Evolutionary conservation across 495 filamentous ascomycete species (phyloP), one percentile per base, ranked within the genome.

Genomic region (Glarea lozoyensis): DNA sequence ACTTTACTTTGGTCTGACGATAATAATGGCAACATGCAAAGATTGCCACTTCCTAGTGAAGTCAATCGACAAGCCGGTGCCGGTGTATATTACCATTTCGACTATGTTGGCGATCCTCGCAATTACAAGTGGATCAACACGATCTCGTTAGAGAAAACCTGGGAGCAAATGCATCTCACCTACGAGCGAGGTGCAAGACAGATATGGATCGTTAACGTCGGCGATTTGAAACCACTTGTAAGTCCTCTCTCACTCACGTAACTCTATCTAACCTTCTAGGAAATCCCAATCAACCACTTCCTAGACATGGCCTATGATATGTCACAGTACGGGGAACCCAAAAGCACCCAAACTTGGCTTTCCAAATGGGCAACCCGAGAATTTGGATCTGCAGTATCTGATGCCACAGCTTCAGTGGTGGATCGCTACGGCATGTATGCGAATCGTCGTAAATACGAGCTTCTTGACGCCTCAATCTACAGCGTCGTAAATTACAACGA

Each of bases 201-300:
- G 31, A 81, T 86, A 46, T 86, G 82, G 82, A 70, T 86, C 21
- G 77, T 85, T 56, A 87, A 86, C 48, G 72, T 87, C 13, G 82
- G 82, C 13, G 82, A 87, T 50, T 60, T 86, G 38, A 84, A 84
- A 57, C 73, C 75, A 2, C 60, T 80, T 10, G 81, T 37, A 37
- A 6, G 32, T 35, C 15, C 17, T 15, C 9, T 9, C 32, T 10
- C 15, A 11, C 7, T 10, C n/a, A n/a, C n/a, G n/a, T n/a, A n/a
- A n/a, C n/a, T n/a, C n/a, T n/a, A n/a, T n/a, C n/a, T n/a, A n/a
- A n/a, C n/a, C n/a, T 6, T 9, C 19, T 16, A 37, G 35, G 35
- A 37, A 21, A 16, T 37, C 9, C 35, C 35, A 4, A 37, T 37
- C 6, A 37, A 19, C 17, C 35, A 37, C 17, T 37, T 37, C 35